phyloP scores from a whole-genome alignment of 2,329 filamentous ascomycete species.

The Ophiocordyceps sinensis region DNA sequence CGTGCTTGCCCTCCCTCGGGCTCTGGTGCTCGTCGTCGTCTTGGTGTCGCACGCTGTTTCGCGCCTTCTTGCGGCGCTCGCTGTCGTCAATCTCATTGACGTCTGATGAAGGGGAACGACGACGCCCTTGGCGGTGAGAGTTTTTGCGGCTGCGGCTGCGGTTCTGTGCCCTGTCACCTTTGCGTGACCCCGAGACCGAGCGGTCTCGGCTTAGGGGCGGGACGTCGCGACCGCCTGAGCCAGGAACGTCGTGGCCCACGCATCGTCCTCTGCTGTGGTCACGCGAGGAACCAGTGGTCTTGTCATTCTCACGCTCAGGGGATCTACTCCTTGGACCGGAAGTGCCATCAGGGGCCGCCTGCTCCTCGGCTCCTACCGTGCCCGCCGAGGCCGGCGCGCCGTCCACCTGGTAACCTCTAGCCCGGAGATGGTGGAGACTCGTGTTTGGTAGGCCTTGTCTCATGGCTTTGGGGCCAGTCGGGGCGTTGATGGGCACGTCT shows the following conservation, averaged over 20 bases:
- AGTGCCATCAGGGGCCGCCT: conserved; percentile 6
- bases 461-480: conserved; percentile 91
- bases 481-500: conserved; percentile 52
- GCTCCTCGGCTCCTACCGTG: not conserved
- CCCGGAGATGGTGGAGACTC: conserved; percentile 52
- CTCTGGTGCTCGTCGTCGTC: conserved; percentile 26
- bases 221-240: not conserved
- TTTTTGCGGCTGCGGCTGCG: conserved; percentile 27
- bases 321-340: conserved; percentile 34
- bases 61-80: conserved; percentile 36
- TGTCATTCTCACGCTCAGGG: conserved; percentile 21
- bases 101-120: conserved; percentile 37
- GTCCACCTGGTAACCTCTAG: conserved; percentile 32
- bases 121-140: conserved; percentile 34
- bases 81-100: conserved; percentile 31
- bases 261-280: conserved; percentile 20
- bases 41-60: conserved; percentile 25
- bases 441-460: conserved; percentile 76
- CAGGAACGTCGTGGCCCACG: conserved; percentile 3
- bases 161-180: conserved; percentile 9
- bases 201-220: not conserved
- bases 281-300: conserved; percentile 17
- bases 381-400: conserved; percentile 12
- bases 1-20: conserved; percentile 25
- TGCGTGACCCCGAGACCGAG: conserved; percentile 18